Percentiles rank a stretch among this genome's conserved stretches.
Conservation (phyloP, 2,329 filamentous ascomycete genomes). For the Penicillium sp. region DNA sequence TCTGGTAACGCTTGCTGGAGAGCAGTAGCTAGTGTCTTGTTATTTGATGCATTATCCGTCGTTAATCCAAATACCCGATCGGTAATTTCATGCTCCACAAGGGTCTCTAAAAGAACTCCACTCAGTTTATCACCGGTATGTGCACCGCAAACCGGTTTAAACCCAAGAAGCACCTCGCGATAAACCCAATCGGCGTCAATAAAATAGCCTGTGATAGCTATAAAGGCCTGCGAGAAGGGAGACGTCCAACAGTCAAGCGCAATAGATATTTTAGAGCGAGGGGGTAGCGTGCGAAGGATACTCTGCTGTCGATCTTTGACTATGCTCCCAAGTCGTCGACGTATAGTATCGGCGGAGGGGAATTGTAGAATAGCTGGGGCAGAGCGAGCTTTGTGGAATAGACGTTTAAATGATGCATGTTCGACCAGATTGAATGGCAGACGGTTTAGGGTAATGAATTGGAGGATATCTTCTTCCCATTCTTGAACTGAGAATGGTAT, state of each 20-base stretch:
- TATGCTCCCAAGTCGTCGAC: not conserved
- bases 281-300: conserved; percentile 1
- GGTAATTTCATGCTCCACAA: conserved; percentile 5
- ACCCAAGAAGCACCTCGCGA: conserved; percentile 6
- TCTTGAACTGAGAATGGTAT: no score
- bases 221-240: conserved; percentile 3
- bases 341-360: not conserved
- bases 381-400: no score
- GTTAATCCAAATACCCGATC: conserved; percentile 1
- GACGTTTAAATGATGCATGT: no score
- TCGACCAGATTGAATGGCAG: no score
- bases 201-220: conserved; percentile 11
- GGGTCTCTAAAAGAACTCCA: not conserved
- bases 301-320: not conserved
- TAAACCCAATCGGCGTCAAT: conserved; percentile 1
- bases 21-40: not conserved
- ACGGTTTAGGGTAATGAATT: no score
- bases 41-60: conserved; percentile 14
- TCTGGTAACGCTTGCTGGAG: not conserved
- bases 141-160: not conserved
- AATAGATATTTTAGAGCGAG: conserved; percentile 2
- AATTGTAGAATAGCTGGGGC: not conserved
- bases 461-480: no score
- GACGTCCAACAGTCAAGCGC: conserved; percentile 9
- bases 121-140: not conserved